These are phyloP conservation scores for Kingdonia uniflora DNA, from an alignment of 164 flowering plant species.

Conservation along the genomic window DNA sequence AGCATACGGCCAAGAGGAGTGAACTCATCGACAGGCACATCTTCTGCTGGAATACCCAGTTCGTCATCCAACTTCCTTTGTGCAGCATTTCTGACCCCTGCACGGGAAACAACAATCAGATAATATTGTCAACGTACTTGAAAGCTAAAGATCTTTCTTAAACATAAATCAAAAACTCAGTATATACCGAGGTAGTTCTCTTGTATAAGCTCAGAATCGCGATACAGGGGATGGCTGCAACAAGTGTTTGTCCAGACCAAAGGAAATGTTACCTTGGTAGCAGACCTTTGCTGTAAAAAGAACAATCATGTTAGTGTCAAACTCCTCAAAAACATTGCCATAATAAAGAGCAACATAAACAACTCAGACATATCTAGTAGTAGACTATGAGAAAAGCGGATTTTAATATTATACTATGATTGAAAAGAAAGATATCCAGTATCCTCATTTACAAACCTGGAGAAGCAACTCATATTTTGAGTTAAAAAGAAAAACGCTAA, in stretches of 20 bases:
- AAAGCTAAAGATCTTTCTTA: neutral
- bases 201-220: conserved; percentile 86
- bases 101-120: conserved; percentile 1
- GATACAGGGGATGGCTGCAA: conserved; percentile 94
- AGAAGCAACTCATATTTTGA: conserved; percentile 87
- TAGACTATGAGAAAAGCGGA: no score
- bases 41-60: conserved; percentile 84
- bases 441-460: conserved; percentile 42
- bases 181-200: conserved; percentile 67
- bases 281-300: conserved; percentile 81
- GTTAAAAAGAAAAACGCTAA: conserved; percentile 90
- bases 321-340: neutral
- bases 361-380: no score
- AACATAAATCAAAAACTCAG: neutral
- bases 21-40: conserved; percentile 83
- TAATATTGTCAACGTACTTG: neutral
- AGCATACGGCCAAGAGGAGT: conserved; percentile 76
- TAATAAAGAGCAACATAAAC: no score
- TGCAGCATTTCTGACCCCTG: conserved; percentile 94
- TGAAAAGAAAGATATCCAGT: no score
- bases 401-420: no score
- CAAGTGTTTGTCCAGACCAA: conserved; percentile 99
- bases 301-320: conserved; percentile 3
- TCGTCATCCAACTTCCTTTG: conserved; percentile 95
- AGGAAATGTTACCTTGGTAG: conserved; percentile 96